Evolutionary conservation across 192 early-diverging fungal species (phyloP), one percentile per base, ranked within the genome.

Genomic region (Geosiphon pyriformis): DNA sequence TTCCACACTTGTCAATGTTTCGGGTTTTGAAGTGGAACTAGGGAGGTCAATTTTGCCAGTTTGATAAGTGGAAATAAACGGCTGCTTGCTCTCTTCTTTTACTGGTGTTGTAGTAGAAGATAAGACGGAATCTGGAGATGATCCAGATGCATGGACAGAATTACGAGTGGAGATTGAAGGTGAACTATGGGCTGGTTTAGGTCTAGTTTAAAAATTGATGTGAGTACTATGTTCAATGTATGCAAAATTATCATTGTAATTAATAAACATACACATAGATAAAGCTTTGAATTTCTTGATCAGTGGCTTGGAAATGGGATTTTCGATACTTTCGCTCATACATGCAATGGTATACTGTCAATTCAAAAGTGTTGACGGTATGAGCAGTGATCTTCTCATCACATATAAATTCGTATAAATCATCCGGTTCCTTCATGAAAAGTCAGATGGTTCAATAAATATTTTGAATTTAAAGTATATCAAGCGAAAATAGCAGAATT

Each of bases 321-420:
- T 76, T 78, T 52, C 72, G 55, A 22, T 74, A 57, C 51, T 78
- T 73, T 31, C 79, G 75, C 63, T 90, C 83, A 58, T 76, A 87
- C 83, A 88, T 88, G 70, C 81, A 88, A 10, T 80, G 74, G 65
- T 88, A 87, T n/a, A 80, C 63, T 7, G 77, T 80, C 23, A 76
- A 58, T 70, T 88, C 85, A 72, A 90, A 88, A 35, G 74, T 67
- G 25, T 71, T 71, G 20, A 76, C 56, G 7, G 74, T 74, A 27
- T 74, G 66, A 1, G 64, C 68, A 0, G 62, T 74, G 20, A 71
- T 71, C n/a, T 65, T 69, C 25, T 70, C 66, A 46, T 80, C 84
- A 53, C 76, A 76, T 2, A 80, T 71, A 63, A 75, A 79, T 58
- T 80, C 78, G 59, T 74, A 80, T 29, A 74, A 72, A 15, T 76